Evolutionary conservation across 768 basidiomycete species (phyloP).

Genomic region (Tylopilus felleus): DNA sequence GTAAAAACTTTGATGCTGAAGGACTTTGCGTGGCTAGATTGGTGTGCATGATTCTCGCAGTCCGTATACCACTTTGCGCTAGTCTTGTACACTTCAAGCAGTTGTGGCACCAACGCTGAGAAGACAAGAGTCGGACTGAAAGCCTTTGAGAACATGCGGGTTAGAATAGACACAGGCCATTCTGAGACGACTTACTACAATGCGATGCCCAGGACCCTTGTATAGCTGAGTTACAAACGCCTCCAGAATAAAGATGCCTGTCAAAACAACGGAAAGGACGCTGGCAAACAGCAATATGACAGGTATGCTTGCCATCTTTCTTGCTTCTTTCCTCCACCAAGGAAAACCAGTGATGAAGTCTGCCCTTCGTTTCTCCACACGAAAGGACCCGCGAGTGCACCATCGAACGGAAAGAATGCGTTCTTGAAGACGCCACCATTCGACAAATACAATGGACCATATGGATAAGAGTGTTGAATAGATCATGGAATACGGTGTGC

Average conservation of each 20-base stretch:
- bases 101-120: constrained; percentile 71
- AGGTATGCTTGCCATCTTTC: constrained; percentile 66
- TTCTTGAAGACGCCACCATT: constrained; percentile 89
- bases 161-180: background rate
- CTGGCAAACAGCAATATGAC: constrained; percentile 71
- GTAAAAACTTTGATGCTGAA: constrained; percentile 90
- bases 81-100: constrained; percentile 69
- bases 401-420: constrained; percentile 79
- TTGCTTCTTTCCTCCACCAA: constrained; percentile 75
- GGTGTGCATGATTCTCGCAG: constrained; percentile 91
- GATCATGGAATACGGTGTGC: constrained; percentile 66
- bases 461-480: constrained; percentile 76
- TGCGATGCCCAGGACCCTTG: constrained; percentile 76
- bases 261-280: constrained; percentile 66
- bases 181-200: constrained; percentile 55
- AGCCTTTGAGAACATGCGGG: constrained; percentile 40
- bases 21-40: constrained; percentile 71
- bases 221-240: constrained; percentile 89
- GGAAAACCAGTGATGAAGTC: constrained; percentile 51
- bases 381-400: constrained; percentile 73
- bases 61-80: constrained; percentile 67
- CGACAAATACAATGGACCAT: constrained; percentile 85
- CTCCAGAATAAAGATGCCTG: constrained; percentile 81
- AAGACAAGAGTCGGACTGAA: constrained; percentile 85
- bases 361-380: constrained; percentile 69